Evolutionary conservation across 2,329 filamentous ascomycete genomes (phyloP).

Genomic region (Dactylellina haptotyla): DNA sequence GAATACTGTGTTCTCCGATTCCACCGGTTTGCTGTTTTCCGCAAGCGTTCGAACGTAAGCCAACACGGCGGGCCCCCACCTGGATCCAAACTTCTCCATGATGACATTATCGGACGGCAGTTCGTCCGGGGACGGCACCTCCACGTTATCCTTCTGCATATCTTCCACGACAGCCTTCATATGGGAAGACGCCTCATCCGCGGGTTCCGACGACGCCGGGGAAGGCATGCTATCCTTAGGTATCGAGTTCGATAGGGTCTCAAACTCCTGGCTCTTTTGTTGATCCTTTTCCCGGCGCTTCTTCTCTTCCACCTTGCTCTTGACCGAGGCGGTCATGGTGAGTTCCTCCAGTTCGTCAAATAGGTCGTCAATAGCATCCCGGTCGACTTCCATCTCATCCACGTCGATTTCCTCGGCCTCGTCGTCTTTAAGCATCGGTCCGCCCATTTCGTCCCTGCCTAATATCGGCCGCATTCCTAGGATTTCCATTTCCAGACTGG

Average conservation of each 20-base stretch:
- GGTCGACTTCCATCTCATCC: slow-evolving; percentile 44
- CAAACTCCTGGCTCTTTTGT: slow-evolving; percentile 26
- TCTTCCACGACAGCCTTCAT: neutral
- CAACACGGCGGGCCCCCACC: slow-evolving; percentile 26
- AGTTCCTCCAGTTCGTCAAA: slow-evolving; percentile 57
- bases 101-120: slow-evolving; percentile 32
- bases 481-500: slow-evolving; percentile 45
- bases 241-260: slow-evolving; percentile 1
- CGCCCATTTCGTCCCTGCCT: slow-evolving; percentile 37
- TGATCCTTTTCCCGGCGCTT: slow-evolving; percentile 48
- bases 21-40: neutral
- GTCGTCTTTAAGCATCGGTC: slow-evolving; percentile 42
- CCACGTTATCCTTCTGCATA: slow-evolving; percentile 3
- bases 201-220: slow-evolving; percentile 21
- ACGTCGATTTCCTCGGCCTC: slow-evolving; percentile 49
- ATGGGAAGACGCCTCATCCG: neutral
- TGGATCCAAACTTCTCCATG: slow-evolving; percentile 26
- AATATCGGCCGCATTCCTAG: slow-evolving; percentile 40
- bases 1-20: slow-evolving; percentile 15
- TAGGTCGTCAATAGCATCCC: slow-evolving; percentile 58
- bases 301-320: slow-evolving; percentile 22
- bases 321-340: slow-evolving; percentile 17
- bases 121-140: slow-evolving; percentile 21
- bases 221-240: slow-evolving; percentile 52
- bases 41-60: slow-evolving; percentile 22